Evolutionary conservation across 169 alveolate species (phyloP), one percentile per base, ranked within the genome.

Genomic region (Cryptosporidium canis): DNA sequence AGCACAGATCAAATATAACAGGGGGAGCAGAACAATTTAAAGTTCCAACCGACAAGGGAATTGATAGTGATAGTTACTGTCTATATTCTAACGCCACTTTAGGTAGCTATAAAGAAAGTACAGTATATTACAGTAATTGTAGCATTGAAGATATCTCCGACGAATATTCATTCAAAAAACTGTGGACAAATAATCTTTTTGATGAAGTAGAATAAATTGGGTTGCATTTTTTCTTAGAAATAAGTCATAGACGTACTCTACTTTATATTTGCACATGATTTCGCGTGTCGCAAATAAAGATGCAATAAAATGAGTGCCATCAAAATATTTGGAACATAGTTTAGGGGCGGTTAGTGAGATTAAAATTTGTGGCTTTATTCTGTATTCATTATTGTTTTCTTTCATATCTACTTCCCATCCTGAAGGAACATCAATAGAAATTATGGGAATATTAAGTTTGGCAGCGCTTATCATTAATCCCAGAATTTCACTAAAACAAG

Each of bases 351-450:
- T 93, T 44, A 94, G 72, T 44, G 96, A 93, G 43, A 94, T 85
- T 45, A 94, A 77, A 45, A 90, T 83, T 39, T 90, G 67, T 5
- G 96, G 96, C 31, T 84, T 72, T 83, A 95, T 91, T 44, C 92
- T 91, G 1, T 48, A 11, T 66, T 90, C 72, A 67, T 82, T 56
- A 27, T 85, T 39, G n/a, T 44, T 41, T 63, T 94, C 92, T 68
- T 96, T 96, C 82, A 92, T 61, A 53, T 93, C 96, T 6, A 95
- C 94, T 87, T 95, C 95, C 94, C 95, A 94, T 47, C 98, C 97
- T 4, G 97, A 94, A 35, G 98, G 98, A 14, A 96, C 93, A 71
- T 95, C 98, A 43, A 95, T 91, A 33, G 97, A 94, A 45, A 93
- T 93, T 18, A 94, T 91, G 21, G 93, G 94, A 47, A 85, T 83